These are phyloP conservation scores for Penicillium sp. DNA, from an alignment of 2,329 filamentous ascomycete species.

Conservation along the genomic window DNA sequence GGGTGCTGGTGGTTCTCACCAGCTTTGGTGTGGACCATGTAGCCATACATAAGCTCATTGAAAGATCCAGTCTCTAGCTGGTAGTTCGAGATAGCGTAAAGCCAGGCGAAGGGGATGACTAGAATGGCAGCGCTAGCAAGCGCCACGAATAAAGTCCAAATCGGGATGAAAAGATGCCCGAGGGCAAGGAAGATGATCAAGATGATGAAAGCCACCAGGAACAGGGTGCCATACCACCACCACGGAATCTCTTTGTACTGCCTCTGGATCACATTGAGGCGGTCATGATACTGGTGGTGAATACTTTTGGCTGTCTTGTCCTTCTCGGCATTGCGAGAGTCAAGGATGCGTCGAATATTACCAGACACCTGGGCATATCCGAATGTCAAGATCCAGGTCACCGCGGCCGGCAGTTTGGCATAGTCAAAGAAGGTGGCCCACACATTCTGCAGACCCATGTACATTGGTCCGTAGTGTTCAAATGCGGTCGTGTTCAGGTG, in stretches of 20 bases:
- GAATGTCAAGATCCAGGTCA: constrained; percentile 62
- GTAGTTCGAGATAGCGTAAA: constrained; percentile 62
- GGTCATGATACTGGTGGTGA: constrained; percentile 60
- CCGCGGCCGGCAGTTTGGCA: constrained; percentile 59
- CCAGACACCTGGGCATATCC: constrained; percentile 52
- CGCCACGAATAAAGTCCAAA: constrained; percentile 63
- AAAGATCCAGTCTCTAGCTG: constrained; percentile 58
- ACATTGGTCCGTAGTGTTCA: constrained; percentile 55
- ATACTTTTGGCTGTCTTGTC: constrained; percentile 39
- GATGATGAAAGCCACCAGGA: constrained; percentile 51
- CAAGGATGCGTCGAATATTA: constrained; percentile 49
- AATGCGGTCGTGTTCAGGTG: constrained; percentile 53
- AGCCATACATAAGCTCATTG: constrained; percentile 62
- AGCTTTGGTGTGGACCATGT: constrained; percentile 56
- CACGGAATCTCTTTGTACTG: constrained; percentile 60
- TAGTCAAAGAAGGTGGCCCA: constrained; percentile 65
- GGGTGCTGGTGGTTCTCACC: constrained; percentile 57
- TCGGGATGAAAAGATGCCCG: constrained; percentile 59
- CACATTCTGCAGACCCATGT: constrained; percentile 59
- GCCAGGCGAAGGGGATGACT: constrained; percentile 60
- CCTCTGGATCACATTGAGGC: constrained; percentile 61
- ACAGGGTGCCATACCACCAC: constrained; percentile 60
- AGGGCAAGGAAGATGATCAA: constrained; percentile 56
- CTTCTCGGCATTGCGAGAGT: constrained; percentile 35
- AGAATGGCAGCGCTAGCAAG: constrained; percentile 57